Evolutionary conservation across 2,329 filamentous ascomycete genomes (phyloP), one percentile per base, ranked within the genome.

Genomic region (Akanthomyces dipterigenus): DNA sequence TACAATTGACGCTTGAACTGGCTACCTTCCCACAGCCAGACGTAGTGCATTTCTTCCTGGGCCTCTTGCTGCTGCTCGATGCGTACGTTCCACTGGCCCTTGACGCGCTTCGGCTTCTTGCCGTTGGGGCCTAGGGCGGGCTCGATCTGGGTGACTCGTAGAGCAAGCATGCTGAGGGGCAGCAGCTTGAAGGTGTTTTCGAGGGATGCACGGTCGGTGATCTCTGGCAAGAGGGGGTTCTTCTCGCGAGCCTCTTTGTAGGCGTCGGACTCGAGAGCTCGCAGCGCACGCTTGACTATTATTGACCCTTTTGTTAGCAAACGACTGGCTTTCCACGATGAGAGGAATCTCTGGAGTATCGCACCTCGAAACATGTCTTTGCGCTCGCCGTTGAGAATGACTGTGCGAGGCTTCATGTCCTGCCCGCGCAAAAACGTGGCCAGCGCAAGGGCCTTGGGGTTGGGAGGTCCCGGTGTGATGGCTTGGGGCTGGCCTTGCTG

Each of bases 291-390:
- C 82, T 98, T 98, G 74, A 99, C 95, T 96, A 66, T 34, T 67
- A 66, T 60, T 65, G 71, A 70, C 63, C 54, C 62, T 51, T 49
- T 48, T 9, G 60, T 20, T 22, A 50, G 22, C 43, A 40, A 18
- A 53, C 18, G n/a, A 34, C 45, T 16, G 36, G 8, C 20, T n/a
- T 20, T 20, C 20, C 18, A 43, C n/a, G 28, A 14, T 14, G 12
- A 14, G 16, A 43, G 14, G 14, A n/a, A 3, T 28, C 34, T 24
- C 64, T 3, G 5, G 14, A n/a, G 40, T 18, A 11, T 28, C 71
- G 55, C 80, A 93, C 91, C 92, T 82, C 88, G 89, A 77, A 99
- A 98, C 90, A 99, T 96, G 67, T 99, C 93, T 78, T 96, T 98
- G 70, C 95, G 86, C 81, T 97, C 93, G 69, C 95, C 95, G 67